Evolutionary conservation across 805 yeast genomes (phyloP).

Genomic region (Candida berthetii): DNA sequence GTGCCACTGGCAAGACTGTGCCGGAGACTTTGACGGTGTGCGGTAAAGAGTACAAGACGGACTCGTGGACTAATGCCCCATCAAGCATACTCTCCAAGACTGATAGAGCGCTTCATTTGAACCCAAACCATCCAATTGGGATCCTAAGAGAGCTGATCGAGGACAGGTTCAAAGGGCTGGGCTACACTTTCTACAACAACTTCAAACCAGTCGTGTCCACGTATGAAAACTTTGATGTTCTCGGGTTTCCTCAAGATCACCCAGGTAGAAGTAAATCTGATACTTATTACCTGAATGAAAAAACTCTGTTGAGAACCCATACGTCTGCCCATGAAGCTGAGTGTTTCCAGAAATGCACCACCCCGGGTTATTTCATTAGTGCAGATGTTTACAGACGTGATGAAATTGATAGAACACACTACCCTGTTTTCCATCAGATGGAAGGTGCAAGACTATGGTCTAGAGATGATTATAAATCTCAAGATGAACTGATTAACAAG

Average conservation of each 20-base stretch:
- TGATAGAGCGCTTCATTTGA: constrained; percentile 66
- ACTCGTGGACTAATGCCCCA: constrained; percentile 84
- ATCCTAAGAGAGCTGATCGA: constrained; percentile 75
- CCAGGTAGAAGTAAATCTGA: constrained; percentile 92
- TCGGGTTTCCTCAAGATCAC: constrained; percentile 88
- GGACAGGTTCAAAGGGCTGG: constrained; percentile 53
- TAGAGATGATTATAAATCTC: constrained; percentile 29
- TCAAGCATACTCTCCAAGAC: constrained; percentile 63
- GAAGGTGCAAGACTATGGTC: constrained; percentile 93
- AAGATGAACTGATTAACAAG: constrained; percentile 31
- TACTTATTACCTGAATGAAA: constrained; percentile 81
- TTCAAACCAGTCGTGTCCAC: constrained; percentile 81
- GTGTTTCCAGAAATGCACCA: constrained; percentile 58
- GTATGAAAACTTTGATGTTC: constrained; percentile 81
- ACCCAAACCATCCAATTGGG: constrained; percentile 83
- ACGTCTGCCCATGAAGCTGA: constrained; percentile 95
- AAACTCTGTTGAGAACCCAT: constrained; percentile 77
- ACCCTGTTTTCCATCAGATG: constrained; percentile 96
- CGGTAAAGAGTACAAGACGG: constrained; percentile 49
- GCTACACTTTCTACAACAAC: constrained; percentile 72
- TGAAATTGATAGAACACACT: constrained; percentile 92
- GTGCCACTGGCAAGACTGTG: not conserved
- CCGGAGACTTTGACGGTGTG: constrained; percentile 24
- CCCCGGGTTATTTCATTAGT: constrained; percentile 86
- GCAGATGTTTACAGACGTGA: constrained; percentile 97